A percentile compares a stretch with the other conserved stretches of the same genome.
Evolutionary conservation across 208 protist genomes (phyloP).

Genomic region (Angomonas deanei): DNA sequence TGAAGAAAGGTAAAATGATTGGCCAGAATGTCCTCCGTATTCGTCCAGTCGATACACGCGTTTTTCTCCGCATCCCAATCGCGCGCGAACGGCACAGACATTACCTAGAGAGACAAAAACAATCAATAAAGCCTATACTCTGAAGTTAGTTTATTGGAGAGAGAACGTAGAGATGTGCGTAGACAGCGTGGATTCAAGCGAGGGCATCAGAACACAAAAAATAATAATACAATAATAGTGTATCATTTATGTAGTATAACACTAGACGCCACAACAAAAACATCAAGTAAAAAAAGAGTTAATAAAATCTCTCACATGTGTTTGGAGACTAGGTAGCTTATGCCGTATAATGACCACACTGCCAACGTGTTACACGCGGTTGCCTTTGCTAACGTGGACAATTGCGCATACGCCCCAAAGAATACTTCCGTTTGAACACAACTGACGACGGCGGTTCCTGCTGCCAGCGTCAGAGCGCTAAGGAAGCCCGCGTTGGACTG

Average conservation of each 20-base stretch:
- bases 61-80: conserved; percentile 75
- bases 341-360: conserved; percentile 29
- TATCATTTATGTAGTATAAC: no score
- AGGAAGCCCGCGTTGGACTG: neutral
- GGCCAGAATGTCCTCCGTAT: conserved; percentile 46
- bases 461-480: conserved; percentile 7
- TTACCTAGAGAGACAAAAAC: no score
- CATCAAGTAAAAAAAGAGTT: conserved; percentile 5
- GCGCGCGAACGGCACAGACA: conserved; percentile 17
- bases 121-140: no score
- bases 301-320: neutral
- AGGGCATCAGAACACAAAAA: no score
- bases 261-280: no score
- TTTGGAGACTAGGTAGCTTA: conserved; percentile 18
- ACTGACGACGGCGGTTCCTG: conserved; percentile 14
- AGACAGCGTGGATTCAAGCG: no score
- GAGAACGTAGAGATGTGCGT: no score
- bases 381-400: conserved; percentile 19
- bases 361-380: conserved; percentile 30
- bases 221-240: no score
- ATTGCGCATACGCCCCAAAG: conserved; percentile 66
- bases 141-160: no score
- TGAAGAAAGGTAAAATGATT: conserved; percentile 80
- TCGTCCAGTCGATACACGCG: conserved; percentile 70
- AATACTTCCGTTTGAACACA: conserved; percentile 70